Evolutionary conservation across 163 green algal species (phyloP).

Genomic region (Scenedesmus sp.): DNA sequence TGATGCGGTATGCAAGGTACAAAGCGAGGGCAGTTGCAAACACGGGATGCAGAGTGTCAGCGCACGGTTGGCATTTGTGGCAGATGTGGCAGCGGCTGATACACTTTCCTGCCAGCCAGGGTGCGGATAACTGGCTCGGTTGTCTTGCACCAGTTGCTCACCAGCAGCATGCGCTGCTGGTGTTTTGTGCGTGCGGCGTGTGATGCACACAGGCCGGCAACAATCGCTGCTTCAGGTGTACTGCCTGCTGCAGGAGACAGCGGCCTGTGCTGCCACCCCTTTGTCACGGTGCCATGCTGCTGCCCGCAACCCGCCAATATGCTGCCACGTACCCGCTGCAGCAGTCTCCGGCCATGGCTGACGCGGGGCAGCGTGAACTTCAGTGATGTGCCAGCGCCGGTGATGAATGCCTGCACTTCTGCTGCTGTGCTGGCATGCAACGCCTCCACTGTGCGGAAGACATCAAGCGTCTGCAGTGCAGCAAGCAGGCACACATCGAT

Average conservation of each 20-base stretch:
- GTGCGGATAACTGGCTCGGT: too few relatives aligned
- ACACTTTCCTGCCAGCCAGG: too few relatives aligned
- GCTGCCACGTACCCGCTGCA: conserved; percentile 24
- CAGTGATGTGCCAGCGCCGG: neutral
- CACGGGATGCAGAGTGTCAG: neutral
- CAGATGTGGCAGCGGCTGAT: too few relatives aligned
- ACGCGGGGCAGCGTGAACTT: conserved; percentile 33
- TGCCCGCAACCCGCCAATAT: too few relatives aligned
- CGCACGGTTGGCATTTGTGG: too few relatives aligned
- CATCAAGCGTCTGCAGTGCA: conserved; percentile 25
- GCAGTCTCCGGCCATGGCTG: conserved; percentile 11
- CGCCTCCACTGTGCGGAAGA: conserved; percentile 34
- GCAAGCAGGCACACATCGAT: neutral
- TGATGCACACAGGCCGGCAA: too few relatives aligned
- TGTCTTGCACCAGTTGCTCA: too few relatives aligned
- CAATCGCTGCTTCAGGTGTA: too few relatives aligned
- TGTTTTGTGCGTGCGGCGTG: too few relatives aligned
- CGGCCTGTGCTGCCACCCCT: neutral
- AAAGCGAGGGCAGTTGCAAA: neutral
- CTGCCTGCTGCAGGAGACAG: too few relatives aligned
- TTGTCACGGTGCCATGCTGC: neutral
- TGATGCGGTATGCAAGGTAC: neutral
- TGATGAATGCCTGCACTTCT: conserved; percentile 28
- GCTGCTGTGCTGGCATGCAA: conserved; percentile 15
- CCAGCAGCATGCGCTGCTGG: too few relatives aligned